These are phyloP conservation scores for Colletotrichum sp. DNA, from an alignment of 2,329 filamentous ascomycete species.

Conservation along the genomic window DNA sequence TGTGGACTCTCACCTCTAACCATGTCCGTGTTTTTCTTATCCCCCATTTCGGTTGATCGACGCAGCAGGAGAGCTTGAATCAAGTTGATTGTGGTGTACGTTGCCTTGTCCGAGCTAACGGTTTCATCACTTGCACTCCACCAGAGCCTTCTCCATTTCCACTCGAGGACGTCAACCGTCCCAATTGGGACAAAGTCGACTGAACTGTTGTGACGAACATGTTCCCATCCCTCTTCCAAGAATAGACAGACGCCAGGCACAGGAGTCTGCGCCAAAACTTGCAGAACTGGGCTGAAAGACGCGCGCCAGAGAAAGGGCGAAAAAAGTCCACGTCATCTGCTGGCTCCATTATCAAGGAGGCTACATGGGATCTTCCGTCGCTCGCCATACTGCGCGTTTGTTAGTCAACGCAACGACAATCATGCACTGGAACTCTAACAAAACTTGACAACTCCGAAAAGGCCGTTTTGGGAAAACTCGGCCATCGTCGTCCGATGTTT, in stretches of 20 bases:
- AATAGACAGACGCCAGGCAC: background rate
- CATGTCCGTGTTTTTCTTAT: background rate
- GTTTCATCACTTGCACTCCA: constrained; percentile 8
- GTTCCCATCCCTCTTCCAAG: background rate
- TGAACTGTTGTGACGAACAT: constrained; percentile 3
- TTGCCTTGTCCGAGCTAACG: constrained; percentile 2
- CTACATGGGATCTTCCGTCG: background rate
- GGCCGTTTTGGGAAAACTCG: background rate
- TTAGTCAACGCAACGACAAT: background rate
- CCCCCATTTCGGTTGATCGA: constrained; percentile 8
- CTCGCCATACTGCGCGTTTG: background rate
- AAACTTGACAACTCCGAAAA: background rate
- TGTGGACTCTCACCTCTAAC: background rate
- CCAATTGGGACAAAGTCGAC: background rate
- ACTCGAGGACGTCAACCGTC: background rate
- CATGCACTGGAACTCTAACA: background rate
- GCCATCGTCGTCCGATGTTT: background rate
- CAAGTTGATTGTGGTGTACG: constrained; percentile 12
- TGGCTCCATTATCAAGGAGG: background rate
- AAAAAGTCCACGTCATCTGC: background rate
- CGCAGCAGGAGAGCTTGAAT: background rate
- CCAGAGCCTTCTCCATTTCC: background rate
- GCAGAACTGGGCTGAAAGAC: background rate
- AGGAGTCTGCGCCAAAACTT: background rate
- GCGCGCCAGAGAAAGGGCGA: background rate